These are phyloP conservation scores for Lentinula sp. DNA, from an alignment of 768 basidiomycete species.

Conservation along the genomic window DNA sequence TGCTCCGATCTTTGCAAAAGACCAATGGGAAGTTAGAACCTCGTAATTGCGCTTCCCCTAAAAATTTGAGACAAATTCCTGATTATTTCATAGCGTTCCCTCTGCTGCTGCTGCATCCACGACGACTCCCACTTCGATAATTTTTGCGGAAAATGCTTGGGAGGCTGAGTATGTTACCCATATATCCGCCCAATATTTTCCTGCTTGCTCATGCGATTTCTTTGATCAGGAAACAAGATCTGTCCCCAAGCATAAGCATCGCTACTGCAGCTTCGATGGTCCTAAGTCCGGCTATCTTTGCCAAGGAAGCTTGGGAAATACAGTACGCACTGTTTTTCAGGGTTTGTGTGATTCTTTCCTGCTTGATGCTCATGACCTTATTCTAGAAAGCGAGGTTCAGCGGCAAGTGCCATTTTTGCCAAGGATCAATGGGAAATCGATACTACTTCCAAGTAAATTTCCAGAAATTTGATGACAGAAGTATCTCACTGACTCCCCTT, in stretches of 20 bases:
- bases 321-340: neutral
- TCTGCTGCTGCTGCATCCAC: neutral
- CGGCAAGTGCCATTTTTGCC: constrained; percentile 7
- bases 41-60: neutral
- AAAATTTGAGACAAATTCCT: neutral
- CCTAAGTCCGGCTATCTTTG: neutral
- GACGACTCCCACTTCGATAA: neutral
- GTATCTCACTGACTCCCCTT: neutral
- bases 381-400: neutral
- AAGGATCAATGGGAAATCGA: constrained; percentile 11
- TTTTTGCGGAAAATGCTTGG: neutral
- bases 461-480: neutral
- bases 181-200: neutral
- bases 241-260: neutral
- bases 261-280: neutral
- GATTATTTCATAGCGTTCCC: neutral
- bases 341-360: neutral
- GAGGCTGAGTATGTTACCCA: neutral
- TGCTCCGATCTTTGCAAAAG: constrained; percentile 1
- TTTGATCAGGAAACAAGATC: neutral
- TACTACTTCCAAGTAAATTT: neutral
- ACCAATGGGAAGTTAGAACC: neutral
- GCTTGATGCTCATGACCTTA: neutral
- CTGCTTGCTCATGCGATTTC: neutral
- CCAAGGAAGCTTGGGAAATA: constrained; percentile 4